phyloP scores from a whole-genome alignment of 2,329 filamentous ascomycete species.

The Arthrobotrys megalospora region DNA sequence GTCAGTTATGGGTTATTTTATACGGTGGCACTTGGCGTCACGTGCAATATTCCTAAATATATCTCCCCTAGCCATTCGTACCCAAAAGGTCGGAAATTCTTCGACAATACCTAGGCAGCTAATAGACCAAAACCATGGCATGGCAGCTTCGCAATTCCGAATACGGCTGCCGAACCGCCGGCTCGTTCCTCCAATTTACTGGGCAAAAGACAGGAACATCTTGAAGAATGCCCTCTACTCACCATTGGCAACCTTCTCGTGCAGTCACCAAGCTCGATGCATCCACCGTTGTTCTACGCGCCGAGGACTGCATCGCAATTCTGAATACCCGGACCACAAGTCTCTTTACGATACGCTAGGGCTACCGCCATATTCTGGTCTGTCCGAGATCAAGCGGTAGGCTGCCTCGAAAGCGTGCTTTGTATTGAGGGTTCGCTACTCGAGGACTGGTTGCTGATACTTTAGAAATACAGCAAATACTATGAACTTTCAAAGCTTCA shows the following conservation, averaged over 20 bases:
- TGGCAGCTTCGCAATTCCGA: slow-evolving; percentile 17
- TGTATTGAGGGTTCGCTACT: neutral
- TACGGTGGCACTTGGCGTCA: slow-evolving; percentile 1
- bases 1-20: too few species aligned
- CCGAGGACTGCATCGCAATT: neutral
- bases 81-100: too few species aligned
- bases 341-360: slow-evolving; percentile 43
- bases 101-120: too few species aligned
- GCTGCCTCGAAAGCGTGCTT: neutral
- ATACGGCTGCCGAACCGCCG: neutral
- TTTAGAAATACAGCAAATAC: slow-evolving; percentile 71
- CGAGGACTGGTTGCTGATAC: neutral
- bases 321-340: neutral
- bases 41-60: neutral
- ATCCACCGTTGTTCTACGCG: neutral
- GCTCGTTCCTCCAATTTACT: neutral
- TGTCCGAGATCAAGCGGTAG: slow-evolving; percentile 51
- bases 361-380: slow-evolving; percentile 19
- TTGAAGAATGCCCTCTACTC: neutral
- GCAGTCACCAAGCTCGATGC: neutral
- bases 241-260: neutral
- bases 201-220: neutral
- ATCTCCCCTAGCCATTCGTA: too few species aligned
- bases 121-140: slow-evolving; percentile 12
- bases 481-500: slow-evolving; percentile 91